phyloP scores from a whole-genome alignment of 2,329 filamentous ascomycete species.

The Paraconiothyrium brasiliense region DNA sequence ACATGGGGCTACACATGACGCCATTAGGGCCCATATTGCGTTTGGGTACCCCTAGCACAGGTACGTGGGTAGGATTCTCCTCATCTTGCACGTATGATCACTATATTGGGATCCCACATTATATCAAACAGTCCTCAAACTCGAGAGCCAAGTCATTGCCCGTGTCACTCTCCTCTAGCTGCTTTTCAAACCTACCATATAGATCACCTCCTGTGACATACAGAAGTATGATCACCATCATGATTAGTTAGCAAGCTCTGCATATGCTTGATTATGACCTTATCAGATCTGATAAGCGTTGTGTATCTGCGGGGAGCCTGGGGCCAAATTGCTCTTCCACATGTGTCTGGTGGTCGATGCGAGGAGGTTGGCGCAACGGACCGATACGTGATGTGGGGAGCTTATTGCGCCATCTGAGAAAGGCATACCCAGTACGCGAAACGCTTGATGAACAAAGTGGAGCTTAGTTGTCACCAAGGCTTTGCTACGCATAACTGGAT shows the following conservation, averaged over 20 bases:
- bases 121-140: background rate
- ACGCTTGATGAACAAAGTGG: background rate
- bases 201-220: too few relatives aligned
- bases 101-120: background rate
- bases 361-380: background rate
- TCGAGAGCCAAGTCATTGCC: too few relatives aligned
- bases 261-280: too few relatives aligned
- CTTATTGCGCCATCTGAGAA: slow-evolving; percentile 37
- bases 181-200: too few relatives aligned
- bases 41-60: background rate
- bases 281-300: background rate
- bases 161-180: too few relatives aligned
- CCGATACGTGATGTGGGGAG: slow-evolving; percentile 30
- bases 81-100: background rate
- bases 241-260: too few relatives aligned
- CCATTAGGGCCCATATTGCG: slow-evolving; percentile 1
- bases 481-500: background rate
- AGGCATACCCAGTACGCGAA: background rate
- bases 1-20: background rate
- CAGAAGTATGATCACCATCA: too few relatives aligned
- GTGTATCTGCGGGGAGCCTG: background rate
- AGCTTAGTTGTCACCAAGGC: background rate
- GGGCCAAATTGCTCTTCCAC: background rate
- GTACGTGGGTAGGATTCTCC: background rate
- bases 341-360: background rate